Evolutionary conservation across 1,139 yeast genomes (phyloP).

Genomic region (Petasospora fabianii): DNA sequence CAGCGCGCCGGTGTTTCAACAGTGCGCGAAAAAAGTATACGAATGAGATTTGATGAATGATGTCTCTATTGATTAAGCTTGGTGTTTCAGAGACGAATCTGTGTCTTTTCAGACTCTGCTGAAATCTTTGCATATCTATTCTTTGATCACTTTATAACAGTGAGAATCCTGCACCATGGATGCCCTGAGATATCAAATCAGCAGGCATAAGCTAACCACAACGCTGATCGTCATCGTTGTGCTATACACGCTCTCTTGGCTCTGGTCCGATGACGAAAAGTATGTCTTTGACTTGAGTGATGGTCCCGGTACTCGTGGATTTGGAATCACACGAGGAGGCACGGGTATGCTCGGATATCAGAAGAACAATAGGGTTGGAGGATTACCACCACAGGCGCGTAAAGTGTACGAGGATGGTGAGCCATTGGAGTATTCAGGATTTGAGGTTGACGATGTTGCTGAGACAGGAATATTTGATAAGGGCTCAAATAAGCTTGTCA

Average conservation of each 20-base stretch:
- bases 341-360: slow-evolving; percentile 24
- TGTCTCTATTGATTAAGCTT: too few species aligned
- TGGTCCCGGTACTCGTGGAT: slow-evolving; percentile 22
- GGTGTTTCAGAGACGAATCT: too few species aligned
- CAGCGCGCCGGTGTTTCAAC: too few species aligned
- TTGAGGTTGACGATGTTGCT: slow-evolving; percentile 12
- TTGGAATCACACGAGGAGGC: slow-evolving; percentile 27
- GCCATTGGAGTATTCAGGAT: slow-evolving; percentile 12
- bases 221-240: slow-evolving; percentile 2
- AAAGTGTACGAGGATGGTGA: slow-evolving; percentile 15
- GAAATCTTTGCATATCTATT: too few species aligned
- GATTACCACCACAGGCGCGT: slow-evolving; percentile 24
- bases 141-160: too few species aligned
- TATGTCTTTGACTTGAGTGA: slow-evolving; percentile 21
- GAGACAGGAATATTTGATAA: slow-evolving; percentile 9
- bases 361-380: slow-evolving; percentile 22
- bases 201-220: slow-evolving; percentile 14
- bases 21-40: too few species aligned
- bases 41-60: too few species aligned
- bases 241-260: slow-evolving; percentile 4
- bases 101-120: too few species aligned
- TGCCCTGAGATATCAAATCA: slow-evolving; percentile 6
- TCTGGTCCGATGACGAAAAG: slow-evolving; percentile 8
- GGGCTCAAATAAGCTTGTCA: slow-evolving; percentile 29
- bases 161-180: too few species aligned